Evolutionary conservation across 345 rosid species (phyloP).

Genomic region (Brassica napus): Da-Ae NC_063438.1:26278501-26279000

Average conservation of each 20-base stretch:
- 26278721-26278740: conserved; percentile 3
- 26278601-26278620: conserved; percentile 36
- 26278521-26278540: conserved; percentile 45
- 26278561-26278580: conserved; percentile 48
- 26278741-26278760: conserved; percentile 49
- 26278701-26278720: conserved; percentile 23
- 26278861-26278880: conserved; percentile 87
- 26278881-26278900: conserved; percentile 61
- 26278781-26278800: conserved; percentile 79
- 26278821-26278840: conserved; percentile 78
- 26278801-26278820: conserved; percentile 82
- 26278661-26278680: conserved; percentile 37
- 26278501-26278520: conserved; percentile 39
- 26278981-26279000: conserved; percentile 33
- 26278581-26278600: conserved; percentile 36
- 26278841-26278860: conserved; percentile 89
- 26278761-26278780: conserved; percentile 89
- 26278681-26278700: conserved; percentile 9
- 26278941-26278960: conserved; percentile 76
- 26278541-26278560: conserved; percentile 33
- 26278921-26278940: conserved; percentile 50
- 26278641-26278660: conserved; percentile 34
- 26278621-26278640: conserved; percentile 39
- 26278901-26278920: conserved; percentile 54
- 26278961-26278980: conserved; percentile 70